phyloP scores from a whole-genome alignment of 2,329 filamentous ascomycete species.

The Tothia fuscella region DNA sequence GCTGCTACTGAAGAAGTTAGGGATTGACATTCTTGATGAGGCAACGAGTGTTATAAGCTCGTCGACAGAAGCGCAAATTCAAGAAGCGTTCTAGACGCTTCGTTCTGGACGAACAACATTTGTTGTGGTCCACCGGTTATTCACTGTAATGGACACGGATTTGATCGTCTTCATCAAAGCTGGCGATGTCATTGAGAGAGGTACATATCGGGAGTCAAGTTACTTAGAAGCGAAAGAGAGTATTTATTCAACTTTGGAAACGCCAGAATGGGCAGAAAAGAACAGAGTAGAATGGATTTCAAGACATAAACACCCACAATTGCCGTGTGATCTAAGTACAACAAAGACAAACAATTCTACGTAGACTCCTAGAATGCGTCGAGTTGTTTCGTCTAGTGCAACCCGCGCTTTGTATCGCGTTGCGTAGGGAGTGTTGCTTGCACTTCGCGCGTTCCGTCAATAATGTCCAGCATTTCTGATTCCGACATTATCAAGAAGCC shows the following conservation, averaged over 20 bases:
- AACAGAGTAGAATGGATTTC: neutral
- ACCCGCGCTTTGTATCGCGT: too few species aligned
- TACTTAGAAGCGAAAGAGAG: slow-evolving; percentile 61
- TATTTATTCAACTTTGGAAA: slow-evolving; percentile 81
- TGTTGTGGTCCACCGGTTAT: slow-evolving; percentile 71
- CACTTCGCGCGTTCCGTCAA: too few species aligned
- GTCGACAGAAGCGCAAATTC: slow-evolving; percentile 53
- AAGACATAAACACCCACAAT: too few species aligned
- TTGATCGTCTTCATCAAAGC: slow-evolving; percentile 69
- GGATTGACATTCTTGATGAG: slow-evolving; percentile 69
- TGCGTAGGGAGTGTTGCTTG: too few species aligned
- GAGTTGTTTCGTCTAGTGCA: too few species aligned
- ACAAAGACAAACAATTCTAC: too few species aligned
- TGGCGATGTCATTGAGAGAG: slow-evolving; percentile 63
- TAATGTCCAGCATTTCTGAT: too few species aligned
- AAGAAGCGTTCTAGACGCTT: slow-evolving; percentile 46
- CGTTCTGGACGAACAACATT: slow-evolving; percentile 54
- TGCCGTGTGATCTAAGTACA: too few species aligned
- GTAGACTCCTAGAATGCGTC: too few species aligned
- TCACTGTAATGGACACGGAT: slow-evolving; percentile 74
- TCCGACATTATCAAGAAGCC: too few species aligned
- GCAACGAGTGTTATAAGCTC: slow-evolving; percentile 79
- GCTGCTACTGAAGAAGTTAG: slow-evolving; percentile 65
- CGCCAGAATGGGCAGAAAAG: slow-evolving; percentile 61
- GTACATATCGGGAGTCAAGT: slow-evolving; percentile 67